phyloP scores from a whole-genome alignment of 164 flowering plant genomes.

The Annona squamosa region DNA sequence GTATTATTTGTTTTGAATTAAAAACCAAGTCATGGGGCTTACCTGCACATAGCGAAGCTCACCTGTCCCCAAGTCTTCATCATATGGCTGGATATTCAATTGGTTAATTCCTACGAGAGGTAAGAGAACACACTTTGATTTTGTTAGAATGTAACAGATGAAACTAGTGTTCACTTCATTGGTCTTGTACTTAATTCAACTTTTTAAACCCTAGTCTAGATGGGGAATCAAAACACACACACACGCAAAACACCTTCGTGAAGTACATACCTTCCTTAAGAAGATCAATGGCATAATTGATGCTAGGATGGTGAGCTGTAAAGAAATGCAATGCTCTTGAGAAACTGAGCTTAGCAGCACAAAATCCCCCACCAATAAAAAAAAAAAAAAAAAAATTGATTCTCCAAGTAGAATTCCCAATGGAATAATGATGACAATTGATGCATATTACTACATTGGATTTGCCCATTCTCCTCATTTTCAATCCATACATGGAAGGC shows the following conservation, averaged over 20 bases:
- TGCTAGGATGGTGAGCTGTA: constrained; percentile 95
- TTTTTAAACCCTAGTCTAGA: not conserved
- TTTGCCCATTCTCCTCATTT: no score
- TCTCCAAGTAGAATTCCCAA: not conserved
- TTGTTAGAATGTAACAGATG: not conserved
- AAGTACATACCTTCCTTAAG: constrained; percentile 47
- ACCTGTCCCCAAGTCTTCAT: constrained; percentile 79
- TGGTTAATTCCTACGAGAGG: constrained; percentile 46
- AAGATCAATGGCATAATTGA: constrained; percentile 80
- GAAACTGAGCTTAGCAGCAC: not conserved
- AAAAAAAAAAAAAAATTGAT: not conserved
- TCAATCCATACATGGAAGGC: no score
- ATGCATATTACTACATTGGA: no score
- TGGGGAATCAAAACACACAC: not conserved
- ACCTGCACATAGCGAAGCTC: constrained; percentile 93
- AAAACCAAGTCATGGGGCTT: not conserved
- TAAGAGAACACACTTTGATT: not conserved
- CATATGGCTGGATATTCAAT: constrained; percentile 64
- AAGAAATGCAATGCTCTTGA: not conserved
- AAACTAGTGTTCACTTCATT: not conserved
- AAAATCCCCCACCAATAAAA: not conserved
- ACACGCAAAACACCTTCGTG: not conserved
- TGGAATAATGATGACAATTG: not conserved
- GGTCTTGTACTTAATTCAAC: not conserved
- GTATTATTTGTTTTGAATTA: not conserved